These are phyloP conservation scores for Rhodotorula glutinis DNA, from an alignment of 1,284 basidiomycete genomes.

Conservation along the genomic window DNA sequence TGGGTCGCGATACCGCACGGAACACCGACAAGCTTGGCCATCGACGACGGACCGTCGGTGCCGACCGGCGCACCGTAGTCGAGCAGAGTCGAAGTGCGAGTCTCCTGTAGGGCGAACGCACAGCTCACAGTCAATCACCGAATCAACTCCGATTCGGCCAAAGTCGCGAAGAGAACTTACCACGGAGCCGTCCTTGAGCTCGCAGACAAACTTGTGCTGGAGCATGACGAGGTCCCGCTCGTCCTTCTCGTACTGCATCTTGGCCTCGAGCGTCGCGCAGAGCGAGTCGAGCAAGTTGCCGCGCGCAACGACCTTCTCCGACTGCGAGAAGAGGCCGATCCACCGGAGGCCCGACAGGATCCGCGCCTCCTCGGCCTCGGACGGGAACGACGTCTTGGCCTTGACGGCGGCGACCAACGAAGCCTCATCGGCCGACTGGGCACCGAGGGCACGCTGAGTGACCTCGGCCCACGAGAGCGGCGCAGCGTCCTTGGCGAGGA, in stretches of 20 bases:
- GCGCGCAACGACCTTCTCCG: slow-evolving; percentile 62
- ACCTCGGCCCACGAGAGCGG: slow-evolving; percentile 72
- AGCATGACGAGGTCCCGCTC: slow-evolving; percentile 96
- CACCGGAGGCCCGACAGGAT: slow-evolving; percentile 85
- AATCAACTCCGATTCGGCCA: background rate
- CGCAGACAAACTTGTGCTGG: slow-evolving; percentile 92
- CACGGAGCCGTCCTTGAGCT: slow-evolving; percentile 74
- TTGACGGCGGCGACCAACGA: slow-evolving; percentile 69
- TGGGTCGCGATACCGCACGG: slow-evolving; percentile 86
- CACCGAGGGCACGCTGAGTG: slow-evolving; percentile 72
- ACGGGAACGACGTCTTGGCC: slow-evolving; percentile 67
- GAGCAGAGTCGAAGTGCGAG: slow-evolving; percentile 86
- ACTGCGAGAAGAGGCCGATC: slow-evolving; percentile 83
- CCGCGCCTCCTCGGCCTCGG: slow-evolving; percentile 63
- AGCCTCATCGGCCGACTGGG: slow-evolving; percentile 67
- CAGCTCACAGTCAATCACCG: no score
- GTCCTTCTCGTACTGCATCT: slow-evolving; percentile 86
- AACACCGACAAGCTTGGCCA: slow-evolving; percentile 82
- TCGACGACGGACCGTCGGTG: slow-evolving; percentile 69
- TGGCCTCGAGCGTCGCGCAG: slow-evolving; percentile 80
- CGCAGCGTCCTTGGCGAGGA: slow-evolving; percentile 61
- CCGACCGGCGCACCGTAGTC: slow-evolving; percentile 69
- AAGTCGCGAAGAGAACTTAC: slow-evolving; percentile 50
- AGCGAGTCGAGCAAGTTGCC: slow-evolving; percentile 91
- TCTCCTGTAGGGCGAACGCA: slow-evolving; percentile 58